A percentile compares a stretch with the other conserved stretches of the same genome.
Conservation (phyloP, 768 basidiomycete genomes). For the Auricularia auricula-judae region DNA sequence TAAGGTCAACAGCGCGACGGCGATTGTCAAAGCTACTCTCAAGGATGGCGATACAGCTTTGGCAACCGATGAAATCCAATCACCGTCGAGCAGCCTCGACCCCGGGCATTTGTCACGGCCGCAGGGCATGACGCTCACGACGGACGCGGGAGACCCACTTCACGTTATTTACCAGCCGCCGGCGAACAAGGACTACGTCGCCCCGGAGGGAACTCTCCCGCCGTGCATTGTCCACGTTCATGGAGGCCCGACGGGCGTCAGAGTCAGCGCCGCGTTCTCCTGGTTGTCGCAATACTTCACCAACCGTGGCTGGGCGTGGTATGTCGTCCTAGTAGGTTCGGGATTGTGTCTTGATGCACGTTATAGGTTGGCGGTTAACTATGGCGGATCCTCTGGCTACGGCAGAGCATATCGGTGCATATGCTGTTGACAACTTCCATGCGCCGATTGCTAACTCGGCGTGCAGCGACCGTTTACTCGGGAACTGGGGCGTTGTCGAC, state of each 20-base stretch:
- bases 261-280: constrained; percentile 32
- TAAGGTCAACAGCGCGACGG: constrained; percentile 26
- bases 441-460: neutral
- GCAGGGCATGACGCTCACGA: constrained; percentile 33
- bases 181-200: constrained; percentile 47
- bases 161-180: constrained; percentile 62
- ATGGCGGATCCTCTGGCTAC: constrained; percentile 65
- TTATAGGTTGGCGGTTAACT: constrained; percentile 60
- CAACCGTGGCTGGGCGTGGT: constrained; percentile 67
- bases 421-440: neutral
- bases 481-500: constrained; percentile 67
- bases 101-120: constrained; percentile 35
- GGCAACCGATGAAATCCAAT: constrained; percentile 15
- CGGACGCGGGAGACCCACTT: constrained; percentile 28
- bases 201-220: constrained; percentile 43
- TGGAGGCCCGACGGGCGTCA: constrained; percentile 55
- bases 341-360: neutral
- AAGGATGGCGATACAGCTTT: constrained; percentile 12
- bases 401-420: constrained; percentile 52
- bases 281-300: constrained; percentile 59
- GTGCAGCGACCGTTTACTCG: constrained; percentile 38
- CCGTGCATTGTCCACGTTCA: constrained; percentile 58
- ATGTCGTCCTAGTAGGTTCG: constrained; percentile 6
- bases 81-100: constrained; percentile 14
- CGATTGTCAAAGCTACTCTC: constrained; percentile 26